Evolutionary conservation across 352 stramenopile species (phyloP), one percentile per base, ranked within the genome.

Genomic region (Phytophthora fragariae): DNA sequence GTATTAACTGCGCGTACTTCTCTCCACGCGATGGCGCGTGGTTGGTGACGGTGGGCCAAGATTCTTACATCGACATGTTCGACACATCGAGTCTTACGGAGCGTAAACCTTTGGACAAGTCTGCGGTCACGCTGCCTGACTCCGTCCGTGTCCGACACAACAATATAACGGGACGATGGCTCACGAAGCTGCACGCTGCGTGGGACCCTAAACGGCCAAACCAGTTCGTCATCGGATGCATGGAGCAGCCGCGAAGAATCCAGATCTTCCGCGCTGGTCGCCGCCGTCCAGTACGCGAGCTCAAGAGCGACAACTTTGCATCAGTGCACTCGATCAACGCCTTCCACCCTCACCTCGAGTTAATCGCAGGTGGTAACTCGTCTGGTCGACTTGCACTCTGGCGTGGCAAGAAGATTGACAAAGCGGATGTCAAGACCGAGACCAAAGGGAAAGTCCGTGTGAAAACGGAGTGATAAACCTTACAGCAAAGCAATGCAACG

Each of bases 311-410:
- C 47, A 81, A 84, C 46, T 90, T 96, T 46, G 82, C 76, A 1
- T 97, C 90, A 17, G 88, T 97, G 27, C 89, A 95, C 72, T 97
- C 91, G 19, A 92, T 96, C 72, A 96, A 96, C 68, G 80, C 84
- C 1, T 95, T 97, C 72, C 91, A 97, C 64, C 89, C 90, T 31
- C 83, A 83, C 49, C 70, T 91, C 29, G 76, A 92, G 35, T 68
- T 88, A 5, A 89, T 97, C 57, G 83, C 81, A 2, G 86, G 90
- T 8, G 88, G 88, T 24, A 97, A 97, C 67, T 95, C 89, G 8
- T 95, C 90, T 3, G 88, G 90, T 2, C 74, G 90, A 17, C 64
- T 94, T 39, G 81, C 84, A 62, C 65, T 95, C 11, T 95, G 86
- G 80, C 75, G 85, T 33, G 70, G 79, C 2, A 67, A 67, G 54